Evolutionary conservation across 2,329 filamentous ascomycete species (phyloP).

Genomic region (Parastagonospora avenae): DNA sequence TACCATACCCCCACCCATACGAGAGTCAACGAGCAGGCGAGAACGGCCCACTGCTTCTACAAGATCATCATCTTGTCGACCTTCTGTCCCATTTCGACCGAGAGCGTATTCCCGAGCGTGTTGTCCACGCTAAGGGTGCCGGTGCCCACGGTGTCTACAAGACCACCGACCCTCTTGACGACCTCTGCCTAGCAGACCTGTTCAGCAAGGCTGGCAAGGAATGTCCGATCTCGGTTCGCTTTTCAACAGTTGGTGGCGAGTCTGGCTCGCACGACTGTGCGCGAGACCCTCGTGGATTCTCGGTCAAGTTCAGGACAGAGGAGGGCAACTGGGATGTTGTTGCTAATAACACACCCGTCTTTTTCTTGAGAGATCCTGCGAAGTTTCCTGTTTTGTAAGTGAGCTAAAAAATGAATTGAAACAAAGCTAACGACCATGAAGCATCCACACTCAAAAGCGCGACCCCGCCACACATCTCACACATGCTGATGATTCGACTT

Average conservation of each 20-base stretch:
- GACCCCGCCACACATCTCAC: constrained; percentile 72
- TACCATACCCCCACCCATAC: constrained; percentile 63
- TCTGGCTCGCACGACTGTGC: constrained; percentile 73
- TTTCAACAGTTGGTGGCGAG: constrained; percentile 78
- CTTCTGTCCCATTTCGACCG: constrained; percentile 58
- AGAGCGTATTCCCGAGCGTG: constrained; percentile 57
- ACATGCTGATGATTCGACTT: constrained; percentile 66
- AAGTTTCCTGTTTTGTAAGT: constrained; percentile 56
- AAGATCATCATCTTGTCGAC: constrained; percentile 58
- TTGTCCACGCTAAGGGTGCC: constrained; percentile 57
- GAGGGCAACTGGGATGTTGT: constrained; percentile 78
- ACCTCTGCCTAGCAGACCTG: constrained; percentile 53
- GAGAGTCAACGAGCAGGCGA: constrained; percentile 62
- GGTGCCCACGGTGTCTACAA: constrained; percentile 57
- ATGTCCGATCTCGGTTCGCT: constrained; percentile 69
- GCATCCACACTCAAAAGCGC: constrained; percentile 78
- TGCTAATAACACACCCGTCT: constrained; percentile 75
- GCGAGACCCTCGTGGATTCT: constrained; percentile 74
- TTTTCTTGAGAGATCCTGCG: constrained; percentile 74
- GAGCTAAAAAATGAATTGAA: neutral
- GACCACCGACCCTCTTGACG: constrained; percentile 53
- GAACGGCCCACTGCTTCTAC: constrained; percentile 62
- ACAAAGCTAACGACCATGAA: constrained; percentile 47
- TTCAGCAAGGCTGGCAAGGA: constrained; percentile 67
- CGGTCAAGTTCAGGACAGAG: constrained; percentile 74